Conservation (phyloP, 805 yeast genomes). For the Cyberlindnera petersonii region DNA sequence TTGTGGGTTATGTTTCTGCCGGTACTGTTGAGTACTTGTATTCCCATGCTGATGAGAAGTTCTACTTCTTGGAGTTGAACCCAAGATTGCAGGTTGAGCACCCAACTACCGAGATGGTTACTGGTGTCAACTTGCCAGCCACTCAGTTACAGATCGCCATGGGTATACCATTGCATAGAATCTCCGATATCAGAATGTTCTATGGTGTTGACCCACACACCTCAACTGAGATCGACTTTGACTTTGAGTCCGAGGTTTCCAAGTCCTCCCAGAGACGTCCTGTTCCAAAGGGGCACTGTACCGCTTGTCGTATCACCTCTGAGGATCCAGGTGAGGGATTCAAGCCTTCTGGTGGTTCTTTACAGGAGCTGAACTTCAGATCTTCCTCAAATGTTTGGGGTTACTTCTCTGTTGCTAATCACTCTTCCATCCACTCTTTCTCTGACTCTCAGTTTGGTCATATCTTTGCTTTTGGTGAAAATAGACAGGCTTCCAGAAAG, state of each 20-base stretch:
- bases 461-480: slow-evolving; percentile 98
- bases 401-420: slow-evolving; percentile 94
- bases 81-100: slow-evolving; percentile 99
- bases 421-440: slow-evolving; percentile 95
- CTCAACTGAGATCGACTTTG: slow-evolving; percentile 85
- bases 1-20: slow-evolving; percentile 98
- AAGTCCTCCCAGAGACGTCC: slow-evolving; percentile 85
- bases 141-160: slow-evolving; percentile 98
- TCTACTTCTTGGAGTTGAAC: slow-evolving; percentile 92
- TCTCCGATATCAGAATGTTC: slow-evolving; percentile 84
- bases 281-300: slow-evolving; percentile 95
- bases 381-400: slow-evolving; percentile 99
- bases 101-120: slow-evolving; percentile 99
- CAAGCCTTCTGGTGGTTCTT: slow-evolving; percentile 96
- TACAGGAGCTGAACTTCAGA: slow-evolving; percentile 94
- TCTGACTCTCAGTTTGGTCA: slow-evolving; percentile 99
- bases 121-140: slow-evolving; percentile 97
- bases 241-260: slow-evolving; percentile 70
- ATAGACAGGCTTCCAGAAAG: slow-evolving; percentile 95
- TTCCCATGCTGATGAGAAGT: slow-evolving; percentile 90
- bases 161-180: slow-evolving; percentile 98
- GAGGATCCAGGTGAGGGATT: slow-evolving; percentile 99
- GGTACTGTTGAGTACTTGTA: slow-evolving; percentile 98
- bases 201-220: slow-evolving; percentile 97
- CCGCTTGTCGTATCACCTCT: slow-evolving; percentile 98